Base-by-base conservation (phyloP, 2,329 filamentous ascomycete genomes). In the Epicoccum nigrum region DNA sequence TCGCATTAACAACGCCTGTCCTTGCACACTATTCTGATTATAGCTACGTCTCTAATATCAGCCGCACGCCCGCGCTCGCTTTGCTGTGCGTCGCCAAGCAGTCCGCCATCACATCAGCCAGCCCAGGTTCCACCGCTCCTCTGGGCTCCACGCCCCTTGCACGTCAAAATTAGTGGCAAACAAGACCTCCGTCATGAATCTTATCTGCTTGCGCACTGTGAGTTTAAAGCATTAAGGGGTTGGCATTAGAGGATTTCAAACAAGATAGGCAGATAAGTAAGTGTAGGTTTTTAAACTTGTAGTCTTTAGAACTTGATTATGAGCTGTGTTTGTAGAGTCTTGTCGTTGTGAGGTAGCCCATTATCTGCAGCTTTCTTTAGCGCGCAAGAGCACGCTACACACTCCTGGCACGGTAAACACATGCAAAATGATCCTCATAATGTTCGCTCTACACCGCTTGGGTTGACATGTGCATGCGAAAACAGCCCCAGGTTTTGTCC, bases 11-110 rank as follows among this genome's bases (percentile, higher is more conserved):
- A 21, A 44, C 20, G 28, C 40, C 48, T 58, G 35, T 35, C 45
- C 40, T 33, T 47, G 52, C 42, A 45, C 46, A 17, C 43, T 63
- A 56, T 63, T 63, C 55, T 51, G 35, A 54, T 60, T 40, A 39
- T 46, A 48, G 52, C 54, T 59, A 54, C 23, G 6, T 25, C 9
- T 25, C 6, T 25, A 25, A 45, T 42, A 48, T 55, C 56, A 62
- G 58, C 49, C 42, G 42, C 39, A 58, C 42, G 38, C 48, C 43
- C 45, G 46, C 45, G 44, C 23, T 16, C 45, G 44, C 21, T 45
- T 33, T 30, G 41, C n/a, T 17, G 37, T 53, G 51, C 51, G 49
- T 49, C 15, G 54, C 55, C 54, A 60, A 56, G 58, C 47, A 35
- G 38, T 47, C 44, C 44, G 45, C 56, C 44, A 31, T 47, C 25